Conservation (phyloP, 2,329 filamentous ascomycete genomes). For the Aspergillus luchuensis region DNA sequence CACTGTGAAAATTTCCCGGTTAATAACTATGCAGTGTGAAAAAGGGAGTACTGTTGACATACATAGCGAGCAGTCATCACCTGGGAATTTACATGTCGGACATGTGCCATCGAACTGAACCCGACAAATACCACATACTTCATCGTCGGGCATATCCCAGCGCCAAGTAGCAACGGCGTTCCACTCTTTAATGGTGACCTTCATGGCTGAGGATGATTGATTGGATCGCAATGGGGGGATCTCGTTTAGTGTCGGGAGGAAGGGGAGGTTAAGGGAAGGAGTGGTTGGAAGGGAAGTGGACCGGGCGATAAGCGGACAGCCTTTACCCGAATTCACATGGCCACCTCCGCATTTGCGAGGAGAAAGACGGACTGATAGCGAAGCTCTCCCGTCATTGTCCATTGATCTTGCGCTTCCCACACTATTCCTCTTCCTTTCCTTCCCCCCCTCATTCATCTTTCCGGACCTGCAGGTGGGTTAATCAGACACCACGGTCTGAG, state of each 20-base stretch:
- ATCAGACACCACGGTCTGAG: conserved; percentile 12
- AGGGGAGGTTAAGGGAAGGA: not conserved
- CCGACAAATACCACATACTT: conserved; percentile 97
- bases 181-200: conserved; percentile 92
- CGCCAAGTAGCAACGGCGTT: conserved; percentile 94
- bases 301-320: conserved; percentile 1
- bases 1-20: conserved; percentile 55
- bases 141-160: conserved; percentile 96
- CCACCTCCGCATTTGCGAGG: conserved; percentile 6
- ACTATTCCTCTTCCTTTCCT: not conserved
- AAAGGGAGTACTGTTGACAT: conserved; percentile 41
- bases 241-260: conserved; percentile 10
- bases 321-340: conserved; percentile 9
- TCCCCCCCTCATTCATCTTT: not conserved
- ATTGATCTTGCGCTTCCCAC: conserved; percentile 1
- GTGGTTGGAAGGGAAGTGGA: not conserved
- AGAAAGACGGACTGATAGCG: conserved; percentile 3
- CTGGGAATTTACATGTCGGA: conserved; percentile 96
- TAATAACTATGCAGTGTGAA: not conserved
- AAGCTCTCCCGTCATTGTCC: not conserved
- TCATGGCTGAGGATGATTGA: conserved; percentile 62
- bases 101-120: conserved; percentile 98
- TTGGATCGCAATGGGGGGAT: not conserved
- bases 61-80: conserved; percentile 92
- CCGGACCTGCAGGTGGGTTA: conserved; percentile 5